Evolutionary conservation across 2,329 filamentous ascomycete genomes (phyloP).

Genomic region (Thyridium curvatum): DNA sequence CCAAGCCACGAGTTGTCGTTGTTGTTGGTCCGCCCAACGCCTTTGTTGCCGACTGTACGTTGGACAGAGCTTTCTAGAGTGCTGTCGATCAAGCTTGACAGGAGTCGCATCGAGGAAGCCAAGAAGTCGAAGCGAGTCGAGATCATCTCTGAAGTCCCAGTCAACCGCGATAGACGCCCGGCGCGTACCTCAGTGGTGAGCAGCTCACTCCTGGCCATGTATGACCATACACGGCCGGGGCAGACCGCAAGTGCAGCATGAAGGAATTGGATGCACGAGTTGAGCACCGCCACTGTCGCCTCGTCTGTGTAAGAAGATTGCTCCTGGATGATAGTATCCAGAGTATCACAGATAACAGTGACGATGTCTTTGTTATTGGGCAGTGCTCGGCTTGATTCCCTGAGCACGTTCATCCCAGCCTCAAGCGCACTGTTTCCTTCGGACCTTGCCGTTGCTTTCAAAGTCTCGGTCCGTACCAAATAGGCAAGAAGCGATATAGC

Average conservation of each 20-base stretch:
- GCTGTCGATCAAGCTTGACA: constrained; percentile 69
- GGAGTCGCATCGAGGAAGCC: constrained; percentile 65
- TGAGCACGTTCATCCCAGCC: constrained; percentile 42
- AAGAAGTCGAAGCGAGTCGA: constrained; percentile 73
- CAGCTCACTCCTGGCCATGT: constrained; percentile 74
- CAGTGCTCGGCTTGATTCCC: constrained; percentile 50
- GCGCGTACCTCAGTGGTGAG: constrained; percentile 70
- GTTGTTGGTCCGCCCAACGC: constrained; percentile 35
- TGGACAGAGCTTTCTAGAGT: constrained; percentile 63
- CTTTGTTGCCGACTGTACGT: constrained; percentile 52
- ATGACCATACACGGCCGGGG: constrained; percentile 84
- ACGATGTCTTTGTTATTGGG: constrained; percentile 66
- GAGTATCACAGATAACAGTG: constrained; percentile 73
- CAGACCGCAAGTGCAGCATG: constrained; percentile 65
- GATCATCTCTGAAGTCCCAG: constrained; percentile 77
- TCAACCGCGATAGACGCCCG: constrained; percentile 69
- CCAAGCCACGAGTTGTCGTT: constrained; percentile 57
- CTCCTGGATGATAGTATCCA: constrained; percentile 64
- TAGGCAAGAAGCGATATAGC: constrained; percentile 69
- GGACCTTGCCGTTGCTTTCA: constrained; percentile 22
- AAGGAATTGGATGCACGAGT: constrained; percentile 74
- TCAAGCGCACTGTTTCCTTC: constrained; percentile 15
- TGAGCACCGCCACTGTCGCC: constrained; percentile 58
- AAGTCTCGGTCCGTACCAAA: constrained; percentile 50
- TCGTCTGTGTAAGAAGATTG: constrained; percentile 51